These are phyloP conservation scores for Bauhinia variegata DNA, from an alignment of 306 rosid genomes.

Conservation along the genomic window DNA sequence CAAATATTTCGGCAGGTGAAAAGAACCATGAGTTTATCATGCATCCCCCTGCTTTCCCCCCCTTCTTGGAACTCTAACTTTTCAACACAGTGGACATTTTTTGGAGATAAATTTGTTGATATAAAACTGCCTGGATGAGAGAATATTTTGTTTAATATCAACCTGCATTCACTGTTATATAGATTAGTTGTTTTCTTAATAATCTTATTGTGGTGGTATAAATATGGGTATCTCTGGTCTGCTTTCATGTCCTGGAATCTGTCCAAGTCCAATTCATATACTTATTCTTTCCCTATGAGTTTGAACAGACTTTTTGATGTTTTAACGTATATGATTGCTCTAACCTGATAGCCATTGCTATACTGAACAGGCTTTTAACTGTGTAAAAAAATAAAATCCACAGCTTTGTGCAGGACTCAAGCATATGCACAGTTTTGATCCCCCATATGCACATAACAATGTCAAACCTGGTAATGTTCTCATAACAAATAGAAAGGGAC, in stretches of 20 bases:
- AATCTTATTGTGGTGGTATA: constrained; percentile 23
- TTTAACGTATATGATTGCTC: constrained; percentile 8
- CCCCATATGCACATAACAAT: constrained; percentile 96
- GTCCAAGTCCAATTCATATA: background rate
- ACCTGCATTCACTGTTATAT: background rate
- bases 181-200: constrained; percentile 11
- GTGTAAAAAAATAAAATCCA: constrained; percentile 41
- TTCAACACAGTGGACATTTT: too few relatives aligned
- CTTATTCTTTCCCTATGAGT: background rate
- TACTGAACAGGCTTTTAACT: constrained; percentile 38
- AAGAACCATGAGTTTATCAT: constrained; percentile 21
- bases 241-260: constrained; percentile 21
- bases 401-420: constrained; percentile 98
- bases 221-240: constrained; percentile 23
- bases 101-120: background rate
- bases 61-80: too few relatives aligned
- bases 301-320: constrained; percentile 22
- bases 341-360: constrained; percentile 7
- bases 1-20: constrained; percentile 90
- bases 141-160: background rate
- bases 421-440: constrained; percentile 93
- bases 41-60: too few relatives aligned
- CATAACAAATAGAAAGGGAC: constrained; percentile 75
- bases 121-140: background rate
- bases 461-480: constrained; percentile 97